Evolutionary conservation across 2,329 filamentous ascomycete genomes (phyloP), one percentile per base, ranked within the genome.

Genomic region (Pseudopithomyces maydicus): DNA sequence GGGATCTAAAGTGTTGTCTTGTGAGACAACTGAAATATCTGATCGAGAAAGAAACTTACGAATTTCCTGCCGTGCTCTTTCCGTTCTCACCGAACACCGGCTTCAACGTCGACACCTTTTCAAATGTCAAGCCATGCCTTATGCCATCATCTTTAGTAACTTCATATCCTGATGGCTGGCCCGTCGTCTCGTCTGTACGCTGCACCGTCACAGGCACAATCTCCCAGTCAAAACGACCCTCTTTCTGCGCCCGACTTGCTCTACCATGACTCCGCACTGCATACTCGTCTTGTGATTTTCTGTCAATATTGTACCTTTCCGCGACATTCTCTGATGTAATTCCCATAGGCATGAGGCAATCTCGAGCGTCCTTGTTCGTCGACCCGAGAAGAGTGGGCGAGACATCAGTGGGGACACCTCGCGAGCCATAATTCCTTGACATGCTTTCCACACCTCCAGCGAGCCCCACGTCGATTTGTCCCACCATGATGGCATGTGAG

Each of bases 261-360:
- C 92, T 85, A 61, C 86, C 86, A 81, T 93, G 98, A 53, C 89
- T 94, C 80, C 93, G 90, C 15, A 91, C 90, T 0, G 94, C 91
- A 74, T 89, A 98, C 66, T 85, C 82, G 77, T 99, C 95, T 79
- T 98, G 90, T 71, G 81, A 79, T 71, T 92, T 87, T 59, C 95
- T 86, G 5, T 86, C 81, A 70, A 98, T 87, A 67, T 88, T 85
- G 75, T 97, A 98, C 79, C 97, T 93, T 52, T 87, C 85, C 65
- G 89, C 91, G 19, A 99, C 92, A 73, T 97, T 98, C 82, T 99
- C 94, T 56, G 90, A 94, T 1, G 95, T 98, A 85, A 96, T 95
- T n/a, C 95, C 94, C 95, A 99, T 99, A 59, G 94, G 90, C 83
- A 92, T 86, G 84, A 93, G 85, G 82, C 92, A 95, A 79, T 98